phyloP scores from a whole-genome alignment of 2,329 filamentous ascomycete genomes.

The Hymenoscyphus infarciens region DNA sequence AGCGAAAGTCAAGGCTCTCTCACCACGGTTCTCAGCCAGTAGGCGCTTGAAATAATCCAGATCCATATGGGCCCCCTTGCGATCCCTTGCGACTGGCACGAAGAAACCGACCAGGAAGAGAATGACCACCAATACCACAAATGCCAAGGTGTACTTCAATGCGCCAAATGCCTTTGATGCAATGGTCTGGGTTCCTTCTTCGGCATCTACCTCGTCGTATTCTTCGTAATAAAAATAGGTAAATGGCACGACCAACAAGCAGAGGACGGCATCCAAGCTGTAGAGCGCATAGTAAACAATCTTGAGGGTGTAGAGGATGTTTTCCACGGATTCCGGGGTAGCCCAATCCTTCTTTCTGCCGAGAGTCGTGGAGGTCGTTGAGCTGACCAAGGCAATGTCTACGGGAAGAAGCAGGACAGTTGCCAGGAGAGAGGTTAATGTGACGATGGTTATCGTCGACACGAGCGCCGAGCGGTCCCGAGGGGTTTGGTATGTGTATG shows the following conservation, averaged over 20 bases:
- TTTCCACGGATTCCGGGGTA: conserved; percentile 72
- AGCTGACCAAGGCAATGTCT: conserved; percentile 91
- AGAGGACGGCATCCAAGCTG: conserved; percentile 85
- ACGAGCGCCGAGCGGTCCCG: conserved; percentile 81
- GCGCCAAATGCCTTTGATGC: conserved; percentile 75
- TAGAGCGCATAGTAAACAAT: conserved; percentile 92
- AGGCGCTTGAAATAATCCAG: conserved; percentile 89
- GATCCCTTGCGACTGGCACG: conserved; percentile 71
- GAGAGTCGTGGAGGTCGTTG: conserved; percentile 70
- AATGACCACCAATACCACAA: conserved; percentile 73
- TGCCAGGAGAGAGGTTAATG: conserved; percentile 80
- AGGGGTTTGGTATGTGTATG: conserved; percentile 87
- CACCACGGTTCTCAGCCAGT: conserved; percentile 80
- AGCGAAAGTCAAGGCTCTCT: conserved; percentile 86
- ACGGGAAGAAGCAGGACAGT: conserved; percentile 91
- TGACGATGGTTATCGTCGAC: conserved; percentile 80
- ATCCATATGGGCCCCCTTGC: conserved; percentile 65
- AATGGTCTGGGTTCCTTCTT: conserved; percentile 71
- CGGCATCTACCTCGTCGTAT: conserved; percentile 85
- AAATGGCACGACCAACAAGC: conserved; percentile 86
- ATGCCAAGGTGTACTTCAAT: conserved; percentile 84
- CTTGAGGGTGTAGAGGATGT: conserved; percentile 76
- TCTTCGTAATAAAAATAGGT: conserved; percentile 99
- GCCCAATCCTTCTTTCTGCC: conserved; percentile 95
- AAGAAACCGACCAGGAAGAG: conserved; percentile 94